Percentiles rank a stretch among this genome's conserved stretches.
Evolutionary conservation across 1,284 basidiomycete species (phyloP).

Genomic region (Microstroma glucosiphilum): DNA sequence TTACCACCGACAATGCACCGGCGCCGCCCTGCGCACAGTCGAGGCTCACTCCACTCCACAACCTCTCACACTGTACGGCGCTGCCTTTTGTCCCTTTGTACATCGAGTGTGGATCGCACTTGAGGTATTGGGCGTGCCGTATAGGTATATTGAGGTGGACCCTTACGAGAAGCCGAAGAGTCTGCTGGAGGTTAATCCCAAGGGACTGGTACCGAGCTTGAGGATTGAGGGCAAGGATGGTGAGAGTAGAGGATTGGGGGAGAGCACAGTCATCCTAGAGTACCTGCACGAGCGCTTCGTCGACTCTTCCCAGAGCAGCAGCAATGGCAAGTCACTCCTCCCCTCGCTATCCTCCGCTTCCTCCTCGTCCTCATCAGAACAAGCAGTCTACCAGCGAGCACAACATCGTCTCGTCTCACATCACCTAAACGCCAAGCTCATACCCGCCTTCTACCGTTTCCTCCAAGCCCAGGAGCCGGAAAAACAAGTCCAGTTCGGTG

Average conservation of each 20-base stretch:
- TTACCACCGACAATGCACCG: slow-evolving; percentile 56
- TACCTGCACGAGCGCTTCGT: slow-evolving; percentile 66
- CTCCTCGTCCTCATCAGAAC: no score
- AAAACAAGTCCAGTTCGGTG: slow-evolving; percentile 59
- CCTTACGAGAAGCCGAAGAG: slow-evolving; percentile 73
- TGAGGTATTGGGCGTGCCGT: slow-evolving; percentile 51
- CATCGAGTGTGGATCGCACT: slow-evolving; percentile 66
- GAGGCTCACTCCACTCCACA: slow-evolving; percentile 51
- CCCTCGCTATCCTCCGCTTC: no score
- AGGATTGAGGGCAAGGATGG: slow-evolving; percentile 53
- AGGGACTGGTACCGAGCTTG: slow-evolving; percentile 69
- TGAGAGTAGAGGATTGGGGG: slow-evolving; percentile 24
- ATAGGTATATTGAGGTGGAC: slow-evolving; percentile 62
- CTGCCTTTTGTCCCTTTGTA: slow-evolving; percentile 68
- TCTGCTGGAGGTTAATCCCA: slow-evolving; percentile 69
- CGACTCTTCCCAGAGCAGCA: slow-evolving; percentile 34
- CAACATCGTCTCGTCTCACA: slow-evolving; percentile 65
- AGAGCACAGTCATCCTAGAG: slow-evolving; percentile 55
- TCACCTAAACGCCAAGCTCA: slow-evolving; percentile 61
- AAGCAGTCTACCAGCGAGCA: slow-evolving; percentile 58
- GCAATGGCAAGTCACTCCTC: slow-evolving; percentile 52
- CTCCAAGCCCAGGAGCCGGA: slow-evolving; percentile 65
- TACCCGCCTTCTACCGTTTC: slow-evolving; percentile 71
- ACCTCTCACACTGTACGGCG: slow-evolving; percentile 59
- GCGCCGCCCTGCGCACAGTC: slow-evolving; percentile 58